Conservation (phyloP, 1,284 basidiomycete species). For the Leccinum proliferum region DNA sequence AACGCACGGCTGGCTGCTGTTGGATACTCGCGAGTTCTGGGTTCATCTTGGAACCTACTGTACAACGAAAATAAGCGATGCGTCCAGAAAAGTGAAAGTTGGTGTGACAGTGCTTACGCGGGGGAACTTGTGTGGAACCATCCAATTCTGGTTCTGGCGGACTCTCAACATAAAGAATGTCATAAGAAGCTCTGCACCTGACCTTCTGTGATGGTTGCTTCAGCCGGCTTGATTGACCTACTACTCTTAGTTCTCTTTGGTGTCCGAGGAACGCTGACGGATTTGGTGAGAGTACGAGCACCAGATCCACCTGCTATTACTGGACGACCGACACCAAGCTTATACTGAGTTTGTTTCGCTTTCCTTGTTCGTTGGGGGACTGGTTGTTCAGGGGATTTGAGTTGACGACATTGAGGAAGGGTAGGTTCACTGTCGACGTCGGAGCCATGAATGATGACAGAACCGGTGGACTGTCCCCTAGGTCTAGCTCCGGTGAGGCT, state of each 20-base stretch:
- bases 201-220: constrained; percentile 60
- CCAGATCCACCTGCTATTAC: constrained; percentile 56
- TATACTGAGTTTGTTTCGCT: constrained; percentile 63
- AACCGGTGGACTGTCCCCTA: constrained; percentile 35
- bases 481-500: constrained; percentile 32
- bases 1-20: constrained; percentile 10
- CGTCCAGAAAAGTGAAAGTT: neutral
- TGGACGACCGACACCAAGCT: constrained; percentile 69
- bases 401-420: constrained; percentile 9
- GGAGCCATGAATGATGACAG: constrained; percentile 45
- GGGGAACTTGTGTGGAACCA: constrained; percentile 10
- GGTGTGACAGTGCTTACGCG: constrained; percentile 13
- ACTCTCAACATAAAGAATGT: constrained; percentile 9
- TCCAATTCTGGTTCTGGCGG: constrained; percentile 32
- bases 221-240: constrained; percentile 42
- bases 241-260: constrained; percentile 43
- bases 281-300: constrained; percentile 57
- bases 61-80: neutral
- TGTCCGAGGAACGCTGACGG: constrained; percentile 42
- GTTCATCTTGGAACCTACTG: constrained; percentile 9
- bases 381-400: constrained; percentile 24
- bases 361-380: constrained; percentile 48
- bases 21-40: constrained; percentile 5
- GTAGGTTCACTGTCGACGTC: constrained; percentile 43
- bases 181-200: constrained; percentile 9